Evolutionary conservation across 2,329 filamentous ascomycete species (phyloP).

Genomic region (Cordyceps farinosa): DNA sequence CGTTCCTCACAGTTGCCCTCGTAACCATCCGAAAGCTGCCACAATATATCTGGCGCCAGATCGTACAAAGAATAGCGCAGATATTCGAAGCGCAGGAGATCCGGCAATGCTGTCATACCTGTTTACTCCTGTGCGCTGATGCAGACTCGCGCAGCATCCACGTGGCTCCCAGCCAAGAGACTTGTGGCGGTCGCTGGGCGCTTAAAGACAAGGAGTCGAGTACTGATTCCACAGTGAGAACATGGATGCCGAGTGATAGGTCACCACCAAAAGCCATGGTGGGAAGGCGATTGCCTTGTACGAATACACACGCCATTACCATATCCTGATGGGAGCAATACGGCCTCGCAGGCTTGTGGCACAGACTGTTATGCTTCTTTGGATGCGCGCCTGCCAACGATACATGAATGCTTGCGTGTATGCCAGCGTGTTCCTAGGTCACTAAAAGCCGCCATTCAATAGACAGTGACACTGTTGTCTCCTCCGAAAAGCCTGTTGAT

Average conservation of each 20-base stretch:
- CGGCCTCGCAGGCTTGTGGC: not conserved
- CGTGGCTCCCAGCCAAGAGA: not conserved
- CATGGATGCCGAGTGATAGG: not conserved
- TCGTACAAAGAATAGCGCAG: not conserved
- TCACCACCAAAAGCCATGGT: not conserved
- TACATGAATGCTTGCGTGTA: too few relatives aligned
- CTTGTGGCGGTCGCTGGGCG: conserved; percentile 4
- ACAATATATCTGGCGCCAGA: conserved; percentile 7
- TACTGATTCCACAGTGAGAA: not conserved
- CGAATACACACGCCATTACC: not conserved
- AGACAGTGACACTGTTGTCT: too few relatives aligned
- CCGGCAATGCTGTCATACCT: not conserved
- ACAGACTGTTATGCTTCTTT: too few relatives aligned
- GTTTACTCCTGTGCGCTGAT: not conserved
- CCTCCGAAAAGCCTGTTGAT: too few relatives aligned
- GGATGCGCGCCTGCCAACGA: too few relatives aligned
- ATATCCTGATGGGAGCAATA: not conserved
- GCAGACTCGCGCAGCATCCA: not conserved
- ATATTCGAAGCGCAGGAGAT: not conserved
- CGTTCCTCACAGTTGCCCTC: conserved; percentile 3
- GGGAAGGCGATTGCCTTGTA: not conserved
- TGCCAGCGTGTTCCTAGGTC: too few relatives aligned
- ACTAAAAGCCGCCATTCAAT: too few relatives aligned
- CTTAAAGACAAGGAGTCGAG: not conserved
- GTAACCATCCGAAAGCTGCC: not conserved